phyloP scores from a whole-genome alignment of 1,284 basidiomycete genomes.

The Mrakiaceae sp. region DNA sequence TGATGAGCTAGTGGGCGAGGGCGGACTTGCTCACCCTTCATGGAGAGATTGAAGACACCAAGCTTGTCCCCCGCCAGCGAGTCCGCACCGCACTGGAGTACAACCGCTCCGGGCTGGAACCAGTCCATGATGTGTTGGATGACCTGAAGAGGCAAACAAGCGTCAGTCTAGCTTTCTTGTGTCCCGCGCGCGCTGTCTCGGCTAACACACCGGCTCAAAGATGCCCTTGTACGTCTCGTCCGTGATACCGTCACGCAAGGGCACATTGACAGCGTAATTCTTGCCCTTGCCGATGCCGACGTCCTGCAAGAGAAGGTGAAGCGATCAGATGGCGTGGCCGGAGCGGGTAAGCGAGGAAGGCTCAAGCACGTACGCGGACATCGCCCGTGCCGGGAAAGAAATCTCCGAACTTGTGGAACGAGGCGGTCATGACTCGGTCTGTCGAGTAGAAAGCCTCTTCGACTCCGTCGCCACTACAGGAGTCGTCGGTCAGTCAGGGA shows the following conservation, averaged over 20 bases:
- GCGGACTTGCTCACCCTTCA: slow-evolving; percentile 51
- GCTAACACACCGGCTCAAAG: slow-evolving; percentile 68
- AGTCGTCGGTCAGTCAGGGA: too few relatives aligned
- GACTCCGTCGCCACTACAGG: slow-evolving; percentile 68
- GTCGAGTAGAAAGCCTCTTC: slow-evolving; percentile 98
- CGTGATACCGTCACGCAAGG: slow-evolving; percentile 84
- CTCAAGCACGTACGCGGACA: slow-evolving; percentile 38
- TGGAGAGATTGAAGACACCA: slow-evolving; percentile 90
- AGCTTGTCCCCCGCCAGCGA: slow-evolving; percentile 91
- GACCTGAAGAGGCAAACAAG: slow-evolving; percentile 43
- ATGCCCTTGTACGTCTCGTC: slow-evolving; percentile 64
- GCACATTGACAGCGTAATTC: slow-evolving; percentile 87
- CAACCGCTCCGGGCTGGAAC: slow-evolving; percentile 76
- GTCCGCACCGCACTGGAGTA: slow-evolving; percentile 93
- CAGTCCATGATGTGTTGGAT: slow-evolving; percentile 80
- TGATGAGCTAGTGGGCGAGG: too few relatives aligned
- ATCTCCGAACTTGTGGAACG: slow-evolving; percentile 93
- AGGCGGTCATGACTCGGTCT: slow-evolving; percentile 89
- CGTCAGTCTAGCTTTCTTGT: too few relatives aligned
- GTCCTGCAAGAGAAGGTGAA: slow-evolving; percentile 42
- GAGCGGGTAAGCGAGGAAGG: not conserved
- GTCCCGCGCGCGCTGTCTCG: too few relatives aligned
- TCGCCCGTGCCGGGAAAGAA: slow-evolving; percentile 94
- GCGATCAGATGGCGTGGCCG: not conserved
- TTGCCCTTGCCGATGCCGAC: slow-evolving; percentile 74